Evolutionary conservation across 78 protist genomes (phyloP).

Genomic region (Protostelium mycophagum): DNA sequence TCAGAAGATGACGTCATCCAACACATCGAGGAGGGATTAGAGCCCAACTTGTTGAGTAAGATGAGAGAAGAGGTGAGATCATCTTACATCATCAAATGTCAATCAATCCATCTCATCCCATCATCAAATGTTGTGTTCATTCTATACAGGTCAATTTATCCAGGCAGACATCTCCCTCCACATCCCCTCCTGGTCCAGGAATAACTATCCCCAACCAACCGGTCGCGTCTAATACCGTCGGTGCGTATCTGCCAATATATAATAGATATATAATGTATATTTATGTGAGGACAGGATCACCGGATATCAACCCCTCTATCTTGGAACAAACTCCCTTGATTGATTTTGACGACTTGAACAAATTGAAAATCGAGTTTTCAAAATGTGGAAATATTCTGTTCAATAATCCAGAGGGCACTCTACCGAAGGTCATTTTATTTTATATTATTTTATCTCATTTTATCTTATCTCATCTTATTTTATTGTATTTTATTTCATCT

Average conservation of each 20-base stretch:
- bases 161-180: not conserved
- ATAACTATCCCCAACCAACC: not conserved
- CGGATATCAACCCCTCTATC: no score
- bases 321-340: not conserved
- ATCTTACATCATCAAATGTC: no score
- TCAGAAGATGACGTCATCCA: not conserved
- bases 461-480: no score
- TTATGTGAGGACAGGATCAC: no score
- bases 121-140: not conserved
- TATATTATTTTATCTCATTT: no score
- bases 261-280: no score
- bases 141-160: not conserved
- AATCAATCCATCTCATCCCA: no score
- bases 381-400: not conserved
- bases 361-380: not conserved
- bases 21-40: not conserved
- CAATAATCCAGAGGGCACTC: not conserved
- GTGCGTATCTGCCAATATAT: not conserved
- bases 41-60: not conserved
- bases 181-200: not conserved
- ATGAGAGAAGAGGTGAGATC: not conserved
- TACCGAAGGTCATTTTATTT: no score
- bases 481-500: no score
- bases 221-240: not conserved
- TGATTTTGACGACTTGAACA: not conserved